Base-by-base conservation (phyloP, 176 grass and related monocot species). In the Oryza punctata region DNA sequence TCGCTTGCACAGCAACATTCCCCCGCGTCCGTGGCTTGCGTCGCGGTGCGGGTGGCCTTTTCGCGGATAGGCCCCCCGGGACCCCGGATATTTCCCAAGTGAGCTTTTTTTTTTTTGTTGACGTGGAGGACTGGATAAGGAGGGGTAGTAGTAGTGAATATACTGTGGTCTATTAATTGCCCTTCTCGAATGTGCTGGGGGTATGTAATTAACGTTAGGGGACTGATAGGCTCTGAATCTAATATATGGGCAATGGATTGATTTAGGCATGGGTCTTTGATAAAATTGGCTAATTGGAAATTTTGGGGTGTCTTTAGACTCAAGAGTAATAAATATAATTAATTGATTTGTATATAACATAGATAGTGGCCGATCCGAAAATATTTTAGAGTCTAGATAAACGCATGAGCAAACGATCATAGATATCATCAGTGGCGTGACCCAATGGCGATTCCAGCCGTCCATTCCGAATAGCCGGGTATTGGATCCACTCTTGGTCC, bases 1-100 rank as follows among this genome's bases (percentile, higher is more conserved):
- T 61, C 78, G 67, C 83, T 67, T 86, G 78, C 83, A 67, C 72
- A 71, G 52, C 82, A 44, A 44, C 41, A 57, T 76, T 80, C 59
- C 41, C 41, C 25, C 16, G 23, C 57, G n/a, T 61, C 21, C 57
- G 21, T 61, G 21, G 57, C 57, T 18, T 57, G 49, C 16, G 49
- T 47, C 45, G 45, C 45, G 45, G 2, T 47, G 45, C 45, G 15
- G 5, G 21, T n/a, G 19, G 57, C n/a, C 57, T 61, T 61, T 61
- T 61, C 19, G 30, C 84, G 30, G 78, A 46, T 59, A 75, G 71
- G 78, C 13, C 65, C 74, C 41, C 29, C 3, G 27, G 14, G 5
- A 7, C 29, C 8, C 30, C 4, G 43, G 6, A 9, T 81, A 74
- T 71, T 27, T 43, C 30, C 2, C 23, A 11, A 1, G 3, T 14